Evolutionary conservation across 257 asterid genomes (phyloP), one percentile per base, ranked within the genome.

Genomic region (Solanum appendiculatum): DNA sequence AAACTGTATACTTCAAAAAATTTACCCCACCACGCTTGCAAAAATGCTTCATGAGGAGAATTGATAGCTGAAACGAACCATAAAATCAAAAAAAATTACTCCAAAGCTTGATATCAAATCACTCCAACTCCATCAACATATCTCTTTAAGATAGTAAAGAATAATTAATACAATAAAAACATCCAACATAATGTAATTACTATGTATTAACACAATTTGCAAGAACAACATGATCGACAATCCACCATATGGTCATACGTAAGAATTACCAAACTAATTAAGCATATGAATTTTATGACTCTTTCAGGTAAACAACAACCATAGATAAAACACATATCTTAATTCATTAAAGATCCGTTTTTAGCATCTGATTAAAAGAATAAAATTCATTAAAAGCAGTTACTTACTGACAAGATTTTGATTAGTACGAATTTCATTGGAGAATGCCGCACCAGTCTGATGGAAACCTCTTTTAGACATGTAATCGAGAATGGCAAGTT

Each of bases 401-500:
- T n/a, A 88, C 58, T 21, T 91, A 91, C 94, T 87, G 78, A 85
- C 88, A 66, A 90, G 36, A 4, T 85, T 72, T 27, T 87, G 87
- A 33, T n/a, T 29, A 86, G 90, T 40, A 40, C 33, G 34, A 86
- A 93, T 91, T 88, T 91, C 93, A 1, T 5, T 20, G 36, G 91
- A 89, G 48, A 92, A 90, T 68, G 29, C 83, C 27, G 89, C 91
- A 56, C 92, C 90, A 70, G 87, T 60, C 7, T n/a, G 42, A 34
- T 86, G 88, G 92, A 90, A 68, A 88, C 90, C 89, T 12, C 89
- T 92, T 25, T 74, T 89, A 31, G 72, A 16, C 85, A 92, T 25
- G 60, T 92, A 91, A 86, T 92, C 93, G 36, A 86, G 84, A 84
- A 92, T 86, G 73, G 86, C 91, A 66, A 87, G 48, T 58, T 92